phyloP scores from a whole-genome alignment of 2,329 filamentous ascomycete species.

The Pleoardoris graminearum region DNA sequence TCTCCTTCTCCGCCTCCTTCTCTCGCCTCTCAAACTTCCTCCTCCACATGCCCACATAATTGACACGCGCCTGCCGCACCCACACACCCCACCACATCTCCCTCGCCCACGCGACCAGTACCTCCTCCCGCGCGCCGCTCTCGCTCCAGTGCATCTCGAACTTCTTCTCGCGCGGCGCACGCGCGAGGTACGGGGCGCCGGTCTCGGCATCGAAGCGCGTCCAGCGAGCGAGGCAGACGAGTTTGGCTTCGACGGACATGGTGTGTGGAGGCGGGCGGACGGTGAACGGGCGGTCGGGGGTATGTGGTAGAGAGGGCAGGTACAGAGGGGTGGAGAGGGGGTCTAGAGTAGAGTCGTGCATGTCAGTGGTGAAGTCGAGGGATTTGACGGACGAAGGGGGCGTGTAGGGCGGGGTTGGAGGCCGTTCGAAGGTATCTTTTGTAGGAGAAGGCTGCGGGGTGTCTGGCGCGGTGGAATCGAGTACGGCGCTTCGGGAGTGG shows the following conservation, averaged over 20 bases:
- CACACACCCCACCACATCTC: conserved; percentile 32
- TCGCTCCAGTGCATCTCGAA: conserved; percentile 28
- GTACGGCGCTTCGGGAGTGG: no score
- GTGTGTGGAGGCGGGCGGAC: conserved; percentile 20
- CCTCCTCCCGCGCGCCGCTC: conserved; percentile 17
- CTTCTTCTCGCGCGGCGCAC: conserved; percentile 23
- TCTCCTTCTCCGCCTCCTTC: not conserved
- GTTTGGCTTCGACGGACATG: conserved; percentile 27
- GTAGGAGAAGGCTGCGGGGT: no score
- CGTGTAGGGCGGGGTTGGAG: not conserved
- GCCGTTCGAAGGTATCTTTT: no score
- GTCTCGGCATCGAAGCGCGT: conserved; percentile 23
- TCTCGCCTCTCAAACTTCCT: conserved; percentile 27
- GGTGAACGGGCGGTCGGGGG: no score
- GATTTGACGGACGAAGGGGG: not conserved
- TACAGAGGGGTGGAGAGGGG: no score
- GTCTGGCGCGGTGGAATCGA: no score
- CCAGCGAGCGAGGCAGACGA: conserved; percentile 34
- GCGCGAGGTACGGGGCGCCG: conserved; percentile 20
- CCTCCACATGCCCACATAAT: conserved; percentile 32
- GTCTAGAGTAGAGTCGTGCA: no score
- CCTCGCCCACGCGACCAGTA: conserved; percentile 20
- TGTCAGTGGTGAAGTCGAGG: conserved; percentile 16
- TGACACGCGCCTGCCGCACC: conserved; percentile 25
- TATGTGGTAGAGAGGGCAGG: no score